Evolutionary conservation across 2,329 filamentous ascomycete species (phyloP), one percentile per base, ranked within the genome.

Genomic region (Venturia asperata): DNA sequence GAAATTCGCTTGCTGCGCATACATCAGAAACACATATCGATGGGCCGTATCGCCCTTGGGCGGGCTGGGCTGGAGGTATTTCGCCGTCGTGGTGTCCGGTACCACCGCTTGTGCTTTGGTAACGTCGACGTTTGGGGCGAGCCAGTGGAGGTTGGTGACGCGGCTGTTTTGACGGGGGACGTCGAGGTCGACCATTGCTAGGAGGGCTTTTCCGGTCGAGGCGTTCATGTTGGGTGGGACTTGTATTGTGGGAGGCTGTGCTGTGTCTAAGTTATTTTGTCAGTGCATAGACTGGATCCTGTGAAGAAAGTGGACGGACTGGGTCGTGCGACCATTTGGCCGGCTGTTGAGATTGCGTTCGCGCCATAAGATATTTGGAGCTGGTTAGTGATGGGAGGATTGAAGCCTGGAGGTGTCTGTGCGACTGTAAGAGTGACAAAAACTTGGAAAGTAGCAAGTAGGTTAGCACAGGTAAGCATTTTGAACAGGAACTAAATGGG

Each of bases 81-180:
- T 45, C 24, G 58, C 56, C 10, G 34, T 56, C 41, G 63, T 34
- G 17, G 39, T 43, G 30, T 30, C 21, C 19, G 62, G 43, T 3
- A 63, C 62, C 11, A 47, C 45, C 3, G 62, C 49, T 47, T 56
- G 34, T 34, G 21, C 45, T 47, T 37, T 47, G 45, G 11, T 66
- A 21, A 70, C 21, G 73, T 69, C 68, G 70, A 70, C 34, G 68
- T 71, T 70, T 21, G 71, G 67, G 30, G 69, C 70, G 61, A 74
- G 69, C 72, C 73, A 75, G 69, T 74, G 73, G 21, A 75, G 67
- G 17, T 73, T 69, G 30, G 71, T 70, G 7, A 73, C 69, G 61
- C 73, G 72, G 1, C 68, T 71, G 68, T 75, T 75, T 69, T 74
- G 74, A 37, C 69, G 69, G 10, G 73, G 73, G 0, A 74, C 73